Conservation (phyloP, 768 basidiomycete species). For the Russula ochroleuca region DNA sequence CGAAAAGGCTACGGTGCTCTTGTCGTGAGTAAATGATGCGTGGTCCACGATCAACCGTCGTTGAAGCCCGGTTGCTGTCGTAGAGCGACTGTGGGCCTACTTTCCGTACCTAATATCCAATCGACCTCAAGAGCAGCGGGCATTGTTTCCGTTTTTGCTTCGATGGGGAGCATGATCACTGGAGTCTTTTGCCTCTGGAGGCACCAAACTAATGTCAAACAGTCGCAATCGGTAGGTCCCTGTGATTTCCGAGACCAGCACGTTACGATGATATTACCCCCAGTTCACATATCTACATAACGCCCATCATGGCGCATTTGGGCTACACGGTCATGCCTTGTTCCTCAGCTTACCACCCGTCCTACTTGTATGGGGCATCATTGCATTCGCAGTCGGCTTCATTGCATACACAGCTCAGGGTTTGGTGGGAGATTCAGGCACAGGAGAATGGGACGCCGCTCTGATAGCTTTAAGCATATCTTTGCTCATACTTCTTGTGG, state of each 20-base stretch:
- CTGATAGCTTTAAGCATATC: conserved; percentile 44
- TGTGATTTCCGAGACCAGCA: neutral
- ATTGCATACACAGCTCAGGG: conserved; percentile 44
- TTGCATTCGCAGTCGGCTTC: conserved; percentile 45
- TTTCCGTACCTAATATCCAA: conserved; percentile 43
- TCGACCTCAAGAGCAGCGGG: conserved; percentile 34
- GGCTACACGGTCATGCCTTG: conserved; percentile 48
- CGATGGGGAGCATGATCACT: conserved; percentile 52
- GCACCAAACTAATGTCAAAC: conserved; percentile 46
- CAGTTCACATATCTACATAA: conserved; percentile 56
- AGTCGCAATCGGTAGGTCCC: conserved; percentile 40
- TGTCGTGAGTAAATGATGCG: conserved; percentile 40
- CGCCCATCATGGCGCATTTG: conserved; percentile 42
- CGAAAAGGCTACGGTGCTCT: conserved; percentile 47
- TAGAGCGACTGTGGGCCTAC: conserved; percentile 49
- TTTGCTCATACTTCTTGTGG: conserved; percentile 38
- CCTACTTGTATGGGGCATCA: conserved; percentile 52
- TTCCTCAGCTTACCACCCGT: conserved; percentile 50
- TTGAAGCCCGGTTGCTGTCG: neutral
- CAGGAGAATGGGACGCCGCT: conserved; percentile 34
- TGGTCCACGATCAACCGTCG: neutral
- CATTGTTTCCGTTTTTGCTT: conserved; percentile 45
- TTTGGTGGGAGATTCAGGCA: conserved; percentile 27
- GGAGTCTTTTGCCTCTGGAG: conserved; percentile 56
- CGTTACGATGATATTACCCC: neutral